Evolutionary conservation across 192 early-diverging fungal species (phyloP).

Genomic region (Physocladia obscura): DNA sequence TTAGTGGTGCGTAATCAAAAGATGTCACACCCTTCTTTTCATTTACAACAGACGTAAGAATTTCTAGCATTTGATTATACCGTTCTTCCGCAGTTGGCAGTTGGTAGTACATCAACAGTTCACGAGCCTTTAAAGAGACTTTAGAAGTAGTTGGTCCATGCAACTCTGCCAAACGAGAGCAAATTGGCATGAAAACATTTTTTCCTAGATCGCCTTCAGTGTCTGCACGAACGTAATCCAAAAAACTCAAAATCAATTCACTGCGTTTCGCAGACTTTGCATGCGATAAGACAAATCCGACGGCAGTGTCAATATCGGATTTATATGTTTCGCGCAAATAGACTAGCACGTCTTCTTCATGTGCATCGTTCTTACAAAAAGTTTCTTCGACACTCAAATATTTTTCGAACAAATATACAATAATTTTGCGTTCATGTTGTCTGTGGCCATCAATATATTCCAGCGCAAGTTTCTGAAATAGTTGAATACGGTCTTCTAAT

Average conservation of each 20-base stretch:
- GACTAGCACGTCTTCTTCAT: constrained; percentile 84
- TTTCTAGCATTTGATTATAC: constrained; percentile 76
- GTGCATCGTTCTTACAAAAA: constrained; percentile 60
- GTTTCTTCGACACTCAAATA: constrained; percentile 84
- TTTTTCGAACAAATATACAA: constrained; percentile 75
- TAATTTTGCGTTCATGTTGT: constrained; percentile 69
- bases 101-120: constrained; percentile 90
- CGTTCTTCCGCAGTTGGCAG: constrained; percentile 90
- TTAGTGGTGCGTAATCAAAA: constrained; percentile 53
- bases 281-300: constrained; percentile 69
- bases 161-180: constrained; percentile 79
- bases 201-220: constrained; percentile 59
- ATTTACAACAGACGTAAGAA: constrained; percentile 64
- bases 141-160: constrained; percentile 74
- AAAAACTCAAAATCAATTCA: constrained; percentile 67
- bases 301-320: constrained; percentile 54
- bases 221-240: constrained; percentile 78
- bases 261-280: constrained; percentile 74
- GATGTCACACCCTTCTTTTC: constrained; percentile 26
- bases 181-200: constrained; percentile 67
- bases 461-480: constrained; percentile 66
- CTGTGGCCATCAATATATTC: constrained; percentile 74
- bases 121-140: constrained; percentile 92
- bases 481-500: constrained; percentile 63
- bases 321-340: constrained; percentile 84